Conservation (phyloP, 1,139 yeast species). For the Candida neerlandica region DNA sequence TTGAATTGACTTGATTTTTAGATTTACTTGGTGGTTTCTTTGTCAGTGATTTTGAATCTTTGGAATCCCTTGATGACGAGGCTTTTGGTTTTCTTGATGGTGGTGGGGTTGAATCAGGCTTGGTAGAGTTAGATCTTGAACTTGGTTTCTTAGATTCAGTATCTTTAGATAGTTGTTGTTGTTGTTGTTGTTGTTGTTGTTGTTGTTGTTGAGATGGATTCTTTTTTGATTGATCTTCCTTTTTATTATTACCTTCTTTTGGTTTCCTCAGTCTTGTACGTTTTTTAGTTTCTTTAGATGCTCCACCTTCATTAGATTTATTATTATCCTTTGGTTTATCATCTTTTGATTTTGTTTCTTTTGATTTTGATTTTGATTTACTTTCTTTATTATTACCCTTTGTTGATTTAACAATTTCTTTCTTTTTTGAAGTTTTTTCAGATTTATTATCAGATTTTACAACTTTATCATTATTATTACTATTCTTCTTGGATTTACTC, state of each 20-base stretch:
- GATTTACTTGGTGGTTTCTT: not conserved
- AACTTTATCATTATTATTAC: slow-evolving; percentile 3
- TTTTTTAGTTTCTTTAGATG: not conserved
- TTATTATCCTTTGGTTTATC: slow-evolving; percentile 1
- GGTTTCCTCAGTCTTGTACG: slow-evolving; percentile 1
- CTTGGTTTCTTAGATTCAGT: not conserved
- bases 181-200: too few relatives aligned
- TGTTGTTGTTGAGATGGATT: too few relatives aligned
- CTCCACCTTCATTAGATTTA: not conserved
- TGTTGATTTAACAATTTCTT: not conserved
- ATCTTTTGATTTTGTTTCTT: not conserved
- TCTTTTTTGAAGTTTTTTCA: slow-evolving; percentile 1
- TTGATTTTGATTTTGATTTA: not conserved
- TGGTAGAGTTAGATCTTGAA: not conserved
- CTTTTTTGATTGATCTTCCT: not conserved
- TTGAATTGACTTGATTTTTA: not conserved
- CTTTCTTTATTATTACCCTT: not conserved
- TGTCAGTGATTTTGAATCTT: not conserved
- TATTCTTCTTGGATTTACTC: not conserved
- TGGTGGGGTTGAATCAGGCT: not conserved
- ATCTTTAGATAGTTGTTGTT: not conserved
- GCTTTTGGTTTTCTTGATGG: slow-evolving; percentile 3
- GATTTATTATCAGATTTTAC: not conserved
- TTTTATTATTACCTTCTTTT: not conserved
- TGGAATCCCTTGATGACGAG: not conserved